These are phyloP conservation scores for Solanum gracilifrons DNA, from an alignment of 257 asterid genomes.

Conservation along the genomic window DNA sequence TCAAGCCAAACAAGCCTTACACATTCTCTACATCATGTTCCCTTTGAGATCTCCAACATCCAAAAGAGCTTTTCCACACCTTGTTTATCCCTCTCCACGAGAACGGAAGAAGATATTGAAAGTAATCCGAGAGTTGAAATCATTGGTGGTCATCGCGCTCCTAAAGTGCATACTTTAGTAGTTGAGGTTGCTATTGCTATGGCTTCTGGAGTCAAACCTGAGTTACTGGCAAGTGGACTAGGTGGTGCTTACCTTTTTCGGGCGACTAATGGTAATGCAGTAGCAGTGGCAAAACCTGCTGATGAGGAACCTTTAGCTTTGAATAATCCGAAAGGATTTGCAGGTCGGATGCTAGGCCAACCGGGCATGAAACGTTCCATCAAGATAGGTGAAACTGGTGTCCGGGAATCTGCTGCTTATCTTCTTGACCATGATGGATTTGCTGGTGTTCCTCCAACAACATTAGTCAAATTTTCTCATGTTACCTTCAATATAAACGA, in stretches of 20 bases:
- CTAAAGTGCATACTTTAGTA: slow-evolving; percentile 56
- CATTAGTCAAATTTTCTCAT: slow-evolving; percentile 66
- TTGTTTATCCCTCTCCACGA: slow-evolving; percentile 52
- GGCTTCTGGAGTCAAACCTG: slow-evolving; percentile 71
- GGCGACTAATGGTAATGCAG: slow-evolving; percentile 39
- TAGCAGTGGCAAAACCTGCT: slow-evolving; percentile 86
- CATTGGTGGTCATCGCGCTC: slow-evolving; percentile 56
- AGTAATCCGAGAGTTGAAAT: slow-evolving; percentile 55
- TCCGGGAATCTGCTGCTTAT: slow-evolving; percentile 89
- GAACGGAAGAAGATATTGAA: slow-evolving; percentile 4
- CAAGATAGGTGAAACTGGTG: slow-evolving; percentile 81
- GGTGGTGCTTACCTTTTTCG: slow-evolving; percentile 87
- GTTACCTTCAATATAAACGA: slow-evolving; percentile 43
- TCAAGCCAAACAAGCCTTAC: slow-evolving; percentile 26
- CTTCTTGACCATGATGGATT: slow-evolving; percentile 75
- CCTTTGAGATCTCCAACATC: slow-evolving; percentile 34
- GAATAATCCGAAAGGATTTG: slow-evolving; percentile 85
- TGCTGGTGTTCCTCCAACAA: slow-evolving; percentile 89
- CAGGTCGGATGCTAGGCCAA: slow-evolving; percentile 79
- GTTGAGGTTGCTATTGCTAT: slow-evolving; percentile 82
- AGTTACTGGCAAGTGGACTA: slow-evolving; percentile 76
- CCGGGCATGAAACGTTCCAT: slow-evolving; percentile 90
- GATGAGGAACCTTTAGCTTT: slow-evolving; percentile 95
- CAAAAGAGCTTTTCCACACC: slow-evolving; percentile 88
- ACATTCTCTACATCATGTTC: slow-evolving; percentile 33